Percentiles rank a stretch among this genome's conserved stretches.
These are phyloP conservation scores for Rubus idaeus DNA, from an alignment of 306 rosid species.

Conservation along the genomic window DNA sequence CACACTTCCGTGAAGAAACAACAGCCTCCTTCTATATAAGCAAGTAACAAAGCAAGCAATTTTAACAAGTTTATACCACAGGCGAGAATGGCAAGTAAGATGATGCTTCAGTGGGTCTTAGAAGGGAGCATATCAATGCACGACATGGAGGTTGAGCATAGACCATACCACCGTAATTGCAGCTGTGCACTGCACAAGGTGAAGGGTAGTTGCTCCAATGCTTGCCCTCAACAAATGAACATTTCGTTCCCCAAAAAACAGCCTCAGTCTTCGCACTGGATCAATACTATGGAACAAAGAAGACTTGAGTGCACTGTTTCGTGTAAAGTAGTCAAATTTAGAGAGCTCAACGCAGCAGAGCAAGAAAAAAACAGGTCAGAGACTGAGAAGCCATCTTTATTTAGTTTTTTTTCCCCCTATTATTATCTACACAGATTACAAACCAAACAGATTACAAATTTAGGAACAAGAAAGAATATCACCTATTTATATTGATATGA, in stretches of 20 bases:
- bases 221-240: slow-evolving; percentile 24
- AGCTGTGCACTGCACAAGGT: slow-evolving; percentile 61
- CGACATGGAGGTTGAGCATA: slow-evolving; percentile 46
- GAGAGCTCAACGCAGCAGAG: not conserved
- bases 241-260: slow-evolving; percentile 43
- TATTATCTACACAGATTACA: no score
- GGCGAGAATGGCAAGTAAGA: slow-evolving; percentile 35
- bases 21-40: not conserved
- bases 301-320: not conserved
- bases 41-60: not conserved
- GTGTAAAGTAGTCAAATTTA: not conserved
- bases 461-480: not conserved
- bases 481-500: not conserved
- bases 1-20: not conserved
- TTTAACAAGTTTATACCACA: not conserved
- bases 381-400: slow-evolving; percentile 1
- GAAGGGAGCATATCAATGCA: slow-evolving; percentile 51
- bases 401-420: not conserved
- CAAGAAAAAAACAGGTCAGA: not conserved
- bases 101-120: slow-evolving; percentile 40
- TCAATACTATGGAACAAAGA: not conserved
- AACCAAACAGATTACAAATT: not conserved
- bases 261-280: slow-evolving; percentile 16
- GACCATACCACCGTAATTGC: slow-evolving; percentile 86
- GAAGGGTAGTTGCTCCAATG: slow-evolving; percentile 22